Conservation (phyloP, 2,329 filamentous ascomycete species). For the Botryotinia globosa region DNA sequence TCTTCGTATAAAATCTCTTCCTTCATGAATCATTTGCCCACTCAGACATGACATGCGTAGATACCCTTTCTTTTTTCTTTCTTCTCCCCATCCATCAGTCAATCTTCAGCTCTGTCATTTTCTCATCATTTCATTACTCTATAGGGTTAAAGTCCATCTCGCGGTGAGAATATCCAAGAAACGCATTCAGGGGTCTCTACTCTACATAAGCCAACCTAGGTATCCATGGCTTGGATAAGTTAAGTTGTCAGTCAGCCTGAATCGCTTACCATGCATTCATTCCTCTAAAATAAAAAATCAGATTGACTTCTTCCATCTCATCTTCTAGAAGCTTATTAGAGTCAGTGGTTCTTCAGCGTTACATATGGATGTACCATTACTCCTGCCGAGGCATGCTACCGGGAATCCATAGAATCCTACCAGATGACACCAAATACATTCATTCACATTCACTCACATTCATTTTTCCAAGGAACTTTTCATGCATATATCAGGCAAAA, state of each 20-base stretch:
- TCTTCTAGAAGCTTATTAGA: constrained; percentile 27
- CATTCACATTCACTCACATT: no score
- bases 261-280: constrained; percentile 14
- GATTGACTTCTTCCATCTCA: constrained; percentile 31
- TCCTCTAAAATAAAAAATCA: constrained; percentile 9
- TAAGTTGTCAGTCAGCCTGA: not conserved
- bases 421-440: not conserved
- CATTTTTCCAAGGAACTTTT: not conserved
- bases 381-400: constrained; percentile 3
- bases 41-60: not conserved
- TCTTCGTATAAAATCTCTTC: not conserved
- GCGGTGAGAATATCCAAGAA: not conserved
- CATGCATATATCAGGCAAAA: not conserved
- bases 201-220: not conserved
- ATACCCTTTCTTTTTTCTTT: not conserved
- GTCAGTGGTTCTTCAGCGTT: constrained; percentile 23
- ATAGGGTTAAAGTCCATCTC: not conserved
- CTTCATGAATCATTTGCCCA: not conserved
- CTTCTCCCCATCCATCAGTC: not conserved
- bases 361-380: not conserved
- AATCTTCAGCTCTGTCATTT: not conserved
- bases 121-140: not conserved
- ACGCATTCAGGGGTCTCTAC: not conserved
- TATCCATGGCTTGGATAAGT: not conserved
- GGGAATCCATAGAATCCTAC: not conserved